These are phyloP conservation scores for Sphenostylis stenocarpa DNA, from an alignment of 306 rosid genomes.

Conservation along the genomic window DNA sequence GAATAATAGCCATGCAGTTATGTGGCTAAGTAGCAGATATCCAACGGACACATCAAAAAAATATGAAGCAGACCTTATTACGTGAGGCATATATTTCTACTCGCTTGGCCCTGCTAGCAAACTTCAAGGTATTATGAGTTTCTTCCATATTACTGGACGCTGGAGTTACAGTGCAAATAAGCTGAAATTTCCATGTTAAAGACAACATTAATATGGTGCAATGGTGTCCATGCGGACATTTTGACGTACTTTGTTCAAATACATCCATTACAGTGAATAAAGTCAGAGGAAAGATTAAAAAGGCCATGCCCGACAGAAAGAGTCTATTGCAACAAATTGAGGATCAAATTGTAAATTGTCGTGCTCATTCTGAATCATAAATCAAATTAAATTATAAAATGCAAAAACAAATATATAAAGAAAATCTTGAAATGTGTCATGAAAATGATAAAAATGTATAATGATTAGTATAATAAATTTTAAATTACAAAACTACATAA, in stretches of 20 bases:
- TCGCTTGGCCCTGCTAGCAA: slow-evolving; percentile 96
- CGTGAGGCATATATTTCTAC: slow-evolving; percentile 97
- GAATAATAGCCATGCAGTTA: background rate
- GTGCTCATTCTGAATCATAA: background rate
- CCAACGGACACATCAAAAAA: too few relatives aligned
- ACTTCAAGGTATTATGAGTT: slow-evolving; percentile 98
- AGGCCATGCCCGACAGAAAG: background rate
- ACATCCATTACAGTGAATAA: slow-evolving; percentile 7
- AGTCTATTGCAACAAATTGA: background rate
- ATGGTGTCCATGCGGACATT: slow-evolving; percentile 22
- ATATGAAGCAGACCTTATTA: slow-evolving; percentile 63
- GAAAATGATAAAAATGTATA: background rate
- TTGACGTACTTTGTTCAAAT: background rate
- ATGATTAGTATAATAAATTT: background rate
- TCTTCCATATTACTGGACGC: slow-evolving; percentile 99
- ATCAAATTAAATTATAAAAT: background rate
- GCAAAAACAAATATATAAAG: too few relatives aligned
- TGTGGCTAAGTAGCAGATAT: slow-evolving; percentile 1
- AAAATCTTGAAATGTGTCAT: background rate
- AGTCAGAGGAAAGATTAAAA: background rate
- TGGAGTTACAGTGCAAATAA: slow-evolving; percentile 97
- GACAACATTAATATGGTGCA: slow-evolving; percentile 25
- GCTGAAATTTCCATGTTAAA: slow-evolving; percentile 55
- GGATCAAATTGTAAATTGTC: background rate
- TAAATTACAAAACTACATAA: background rate